Evolutionary conservation across 2,329 filamentous ascomycete genomes (phyloP).

Genomic region (Aspergillus spinulosporus): DNA sequence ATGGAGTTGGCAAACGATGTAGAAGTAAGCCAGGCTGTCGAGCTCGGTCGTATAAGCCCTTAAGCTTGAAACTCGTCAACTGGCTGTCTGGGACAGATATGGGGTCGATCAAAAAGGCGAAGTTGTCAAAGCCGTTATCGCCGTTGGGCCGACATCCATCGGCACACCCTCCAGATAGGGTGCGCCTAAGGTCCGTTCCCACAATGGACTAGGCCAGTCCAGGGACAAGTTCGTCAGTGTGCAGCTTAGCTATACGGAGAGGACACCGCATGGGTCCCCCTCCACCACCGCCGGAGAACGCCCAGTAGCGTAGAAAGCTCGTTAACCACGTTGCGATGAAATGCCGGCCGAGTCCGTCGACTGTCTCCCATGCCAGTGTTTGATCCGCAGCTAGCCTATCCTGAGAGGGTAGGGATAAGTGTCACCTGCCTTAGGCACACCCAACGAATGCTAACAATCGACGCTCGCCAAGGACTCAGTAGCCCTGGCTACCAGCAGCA

Average conservation of each 20-base stretch:
- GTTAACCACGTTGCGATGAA: slow-evolving; percentile 18
- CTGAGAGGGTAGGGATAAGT: slow-evolving; percentile 54
- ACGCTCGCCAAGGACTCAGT: slow-evolving; percentile 57
- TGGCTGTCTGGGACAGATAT: slow-evolving; percentile 52
- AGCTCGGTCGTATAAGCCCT: slow-evolving; percentile 47
- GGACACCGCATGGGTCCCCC: slow-evolving; percentile 37
- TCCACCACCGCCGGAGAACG: slow-evolving; percentile 22
- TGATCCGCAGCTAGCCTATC: slow-evolving; percentile 60
- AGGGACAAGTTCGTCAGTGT: slow-evolving; percentile 47
- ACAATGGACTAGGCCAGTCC: slow-evolving; percentile 50
- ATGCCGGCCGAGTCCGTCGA: slow-evolving; percentile 40
- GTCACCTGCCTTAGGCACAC: slow-evolving; percentile 62
- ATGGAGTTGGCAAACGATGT: too few relatives aligned
- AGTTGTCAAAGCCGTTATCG: slow-evolving; percentile 54
- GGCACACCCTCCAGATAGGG: slow-evolving; percentile 44
- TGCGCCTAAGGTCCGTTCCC: slow-evolving; percentile 37
- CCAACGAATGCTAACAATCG: slow-evolving; percentile 61
- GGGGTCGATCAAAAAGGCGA: slow-evolving; percentile 49
- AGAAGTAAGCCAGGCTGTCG: slow-evolving; percentile 23
- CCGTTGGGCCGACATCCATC: slow-evolving; percentile 53
- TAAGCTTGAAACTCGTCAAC: slow-evolving; percentile 49
- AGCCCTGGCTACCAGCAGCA: slow-evolving; percentile 46
- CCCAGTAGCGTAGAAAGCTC: slow-evolving; percentile 30
- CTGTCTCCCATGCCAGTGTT: slow-evolving; percentile 51
- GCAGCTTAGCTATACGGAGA: slow-evolving; percentile 56